phyloP scores from a whole-genome alignment of 1,139 yeast species.

The Yueomyces sp. region DNA sequence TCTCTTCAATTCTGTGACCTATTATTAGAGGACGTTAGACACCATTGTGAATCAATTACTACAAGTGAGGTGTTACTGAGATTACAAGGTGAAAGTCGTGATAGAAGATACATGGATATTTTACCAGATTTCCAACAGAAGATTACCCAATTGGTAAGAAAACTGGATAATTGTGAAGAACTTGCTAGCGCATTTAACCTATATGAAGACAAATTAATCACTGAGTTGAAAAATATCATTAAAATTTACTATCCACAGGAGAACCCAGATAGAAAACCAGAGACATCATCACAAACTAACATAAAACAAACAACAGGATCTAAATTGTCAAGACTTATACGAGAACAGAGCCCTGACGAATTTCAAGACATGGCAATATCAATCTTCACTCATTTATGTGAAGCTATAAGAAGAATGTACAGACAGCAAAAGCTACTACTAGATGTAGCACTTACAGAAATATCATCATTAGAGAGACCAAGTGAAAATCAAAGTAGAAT shows the following conservation, averaged over 20 bases:
- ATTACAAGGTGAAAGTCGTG: conserved; percentile 22
- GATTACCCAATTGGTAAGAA: conserved; percentile 36
- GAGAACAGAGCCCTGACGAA: conserved; percentile 56
- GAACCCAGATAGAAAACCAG: conserved; percentile 4
- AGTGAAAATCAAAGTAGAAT: conserved; percentile 25
- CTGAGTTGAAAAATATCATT: conserved; percentile 64
- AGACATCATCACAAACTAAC: conserved; percentile 3
- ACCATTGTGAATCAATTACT: conserved; percentile 40
- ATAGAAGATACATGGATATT: conserved; percentile 13
- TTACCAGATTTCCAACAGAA: conserved; percentile 16
- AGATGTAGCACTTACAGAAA: conserved; percentile 54
- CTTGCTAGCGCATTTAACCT: conserved; percentile 49
- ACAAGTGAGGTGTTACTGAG: conserved; percentile 41
- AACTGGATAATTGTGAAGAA: conserved; percentile 51
- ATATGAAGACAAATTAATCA: conserved; percentile 56
- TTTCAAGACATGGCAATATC: conserved; percentile 58
- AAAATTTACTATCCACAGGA: conserved; percentile 46
- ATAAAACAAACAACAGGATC: conserved; percentile 16
- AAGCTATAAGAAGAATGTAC: conserved; percentile 60
- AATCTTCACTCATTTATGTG: conserved; percentile 55
- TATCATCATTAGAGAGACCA: conserved; percentile 17
- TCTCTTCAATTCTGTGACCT: conserved; percentile 42
- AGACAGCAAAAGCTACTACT: conserved; percentile 69
- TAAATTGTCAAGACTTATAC: conserved; percentile 42
- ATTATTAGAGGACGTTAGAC: conserved; percentile 47